Evolutionary conservation across 148 eudicot species (phyloP).

Genomic region (Euryodendron excelsum): DNA sequence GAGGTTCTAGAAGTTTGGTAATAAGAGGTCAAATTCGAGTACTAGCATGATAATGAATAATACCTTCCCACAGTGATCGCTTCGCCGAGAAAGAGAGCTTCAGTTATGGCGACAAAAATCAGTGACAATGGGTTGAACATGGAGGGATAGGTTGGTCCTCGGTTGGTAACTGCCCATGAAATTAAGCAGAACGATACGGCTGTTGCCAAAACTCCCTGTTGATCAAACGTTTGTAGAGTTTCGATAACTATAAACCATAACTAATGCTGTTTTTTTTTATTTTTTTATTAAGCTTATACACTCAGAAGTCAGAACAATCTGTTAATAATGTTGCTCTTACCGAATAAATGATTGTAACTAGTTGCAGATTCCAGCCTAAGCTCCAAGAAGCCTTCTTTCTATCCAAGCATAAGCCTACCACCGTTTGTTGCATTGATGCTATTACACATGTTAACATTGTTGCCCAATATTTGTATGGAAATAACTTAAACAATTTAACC

Average conservation of each 20-base stretch:
- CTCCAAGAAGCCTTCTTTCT: conserved; percentile 36
- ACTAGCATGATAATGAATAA: too few relatives aligned
- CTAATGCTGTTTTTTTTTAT: too few relatives aligned
- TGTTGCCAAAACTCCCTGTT: conserved; percentile 53
- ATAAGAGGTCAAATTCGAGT: background rate
- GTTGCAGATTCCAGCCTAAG: conserved; percentile 50
- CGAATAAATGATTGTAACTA: conserved; percentile 50
- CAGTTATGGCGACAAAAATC: conserved; percentile 47
- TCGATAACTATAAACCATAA: too few relatives aligned
- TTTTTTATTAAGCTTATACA: too few relatives aligned
- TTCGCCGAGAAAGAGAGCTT: conserved; percentile 46
- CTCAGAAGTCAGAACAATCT: too few relatives aligned
- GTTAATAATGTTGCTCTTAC: conserved; percentile 22
- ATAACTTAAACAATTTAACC: conserved; percentile 48
- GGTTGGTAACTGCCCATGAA: conserved; percentile 48
- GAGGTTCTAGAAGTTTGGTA: background rate
- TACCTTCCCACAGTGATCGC: conserved; percentile 51
- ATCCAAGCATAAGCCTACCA: conserved; percentile 48
- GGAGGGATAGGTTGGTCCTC: conserved; percentile 67
- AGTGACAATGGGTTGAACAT: conserved; percentile 65
- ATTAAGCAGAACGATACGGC: conserved; percentile 48
- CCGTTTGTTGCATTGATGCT: conserved; percentile 46
- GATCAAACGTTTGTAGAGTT: too few relatives aligned
- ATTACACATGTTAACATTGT: conserved; percentile 48
- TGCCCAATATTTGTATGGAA: conserved; percentile 51